Conservation (phyloP, 1,284 basidiomycete genomes). For the Stereum hirsutum region DNA sequence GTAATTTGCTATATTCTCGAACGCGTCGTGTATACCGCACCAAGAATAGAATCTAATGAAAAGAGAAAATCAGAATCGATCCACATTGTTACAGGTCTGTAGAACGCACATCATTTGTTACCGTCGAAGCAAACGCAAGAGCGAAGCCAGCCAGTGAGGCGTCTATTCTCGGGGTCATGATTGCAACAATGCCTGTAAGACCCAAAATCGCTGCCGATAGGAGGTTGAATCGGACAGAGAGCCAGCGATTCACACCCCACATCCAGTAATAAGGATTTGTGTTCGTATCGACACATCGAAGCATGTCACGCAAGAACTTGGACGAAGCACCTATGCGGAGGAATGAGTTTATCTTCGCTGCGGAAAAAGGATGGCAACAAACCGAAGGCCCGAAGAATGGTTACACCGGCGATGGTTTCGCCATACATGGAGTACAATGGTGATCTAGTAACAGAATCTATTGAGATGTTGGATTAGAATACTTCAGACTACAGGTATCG, state of each 20-base stretch:
- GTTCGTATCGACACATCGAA: slow-evolving; percentile 79
- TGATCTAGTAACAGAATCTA: slow-evolving; percentile 85
- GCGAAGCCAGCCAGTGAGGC: slow-evolving; percentile 82
- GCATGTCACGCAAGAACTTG: slow-evolving; percentile 82
- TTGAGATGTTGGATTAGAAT: slow-evolving; percentile 5
- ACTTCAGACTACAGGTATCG: slow-evolving; percentile 3
- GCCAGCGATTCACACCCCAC: slow-evolving; percentile 83
- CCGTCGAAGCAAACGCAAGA: slow-evolving; percentile 71
- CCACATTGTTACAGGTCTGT: not conserved
- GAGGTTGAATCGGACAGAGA: slow-evolving; percentile 77
- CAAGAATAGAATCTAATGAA: slow-evolving; percentile 40
- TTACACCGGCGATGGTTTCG: slow-evolving; percentile 84
- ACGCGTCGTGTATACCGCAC: slow-evolving; percentile 14
- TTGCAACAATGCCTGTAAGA: slow-evolving; percentile 57
- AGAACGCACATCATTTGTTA: slow-evolving; percentile 61
- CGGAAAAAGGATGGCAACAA: too few relatives aligned
- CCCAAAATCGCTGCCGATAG: slow-evolving; percentile 69
- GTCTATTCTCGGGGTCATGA: slow-evolving; percentile 62
- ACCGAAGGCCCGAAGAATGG: slow-evolving; percentile 85
- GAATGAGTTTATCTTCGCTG: too few relatives aligned
- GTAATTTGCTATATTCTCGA: slow-evolving; percentile 1
- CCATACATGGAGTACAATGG: slow-evolving; percentile 90
- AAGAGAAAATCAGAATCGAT: slow-evolving; percentile 8
- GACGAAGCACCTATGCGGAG: slow-evolving; percentile 79
- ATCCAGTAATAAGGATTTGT: slow-evolving; percentile 78